phyloP scores from a whole-genome alignment of 768 basidiomycete species.

The Auriscalpium orientale region DNA sequence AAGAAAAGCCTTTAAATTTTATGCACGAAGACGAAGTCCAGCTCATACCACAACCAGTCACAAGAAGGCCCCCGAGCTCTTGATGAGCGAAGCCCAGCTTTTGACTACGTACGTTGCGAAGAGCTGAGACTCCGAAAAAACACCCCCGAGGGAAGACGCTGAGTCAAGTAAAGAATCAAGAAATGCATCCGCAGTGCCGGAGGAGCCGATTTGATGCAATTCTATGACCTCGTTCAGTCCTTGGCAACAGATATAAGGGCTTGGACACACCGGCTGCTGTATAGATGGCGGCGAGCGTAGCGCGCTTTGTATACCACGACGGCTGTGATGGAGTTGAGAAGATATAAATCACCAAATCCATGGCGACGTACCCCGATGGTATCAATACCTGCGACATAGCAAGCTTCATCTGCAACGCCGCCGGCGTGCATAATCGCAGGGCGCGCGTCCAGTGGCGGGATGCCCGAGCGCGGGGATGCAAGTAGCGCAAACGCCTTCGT shows the following conservation, averaged over 20 bases:
- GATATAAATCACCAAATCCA: neutral
- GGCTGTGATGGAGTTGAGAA: slow-evolving; percentile 31
- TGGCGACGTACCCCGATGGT: slow-evolving; percentile 45
- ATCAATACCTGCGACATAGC: slow-evolving; percentile 45
- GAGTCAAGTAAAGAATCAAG: slow-evolving; percentile 54
- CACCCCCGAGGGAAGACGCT: slow-evolving; percentile 35
- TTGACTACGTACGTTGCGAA: slow-evolving; percentile 56
- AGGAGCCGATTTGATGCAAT: slow-evolving; percentile 76
- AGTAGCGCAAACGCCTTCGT: slow-evolving; percentile 66
- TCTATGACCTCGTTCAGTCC: slow-evolving; percentile 32
- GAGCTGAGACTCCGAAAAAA: slow-evolving; percentile 43
- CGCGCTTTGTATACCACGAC: slow-evolving; percentile 66
- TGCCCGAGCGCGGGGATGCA: slow-evolving; percentile 39
- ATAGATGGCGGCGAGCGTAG: slow-evolving; percentile 60
- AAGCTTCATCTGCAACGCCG: slow-evolving; percentile 64
- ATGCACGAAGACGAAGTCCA: too few relatives aligned
- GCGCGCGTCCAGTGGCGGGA: slow-evolving; percentile 50
- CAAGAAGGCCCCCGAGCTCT: slow-evolving; percentile 50
- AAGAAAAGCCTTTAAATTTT: too few relatives aligned
- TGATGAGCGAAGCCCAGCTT: slow-evolving; percentile 68
- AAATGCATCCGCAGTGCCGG: slow-evolving; percentile 57
- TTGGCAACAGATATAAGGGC: neutral
- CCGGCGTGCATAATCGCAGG: slow-evolving; percentile 56
- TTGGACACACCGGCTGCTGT: slow-evolving; percentile 50
- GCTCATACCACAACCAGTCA: too few relatives aligned